Base-by-base conservation (phyloP, 2,329 filamentous ascomycete species). In the Epichloe sp. region DNA sequence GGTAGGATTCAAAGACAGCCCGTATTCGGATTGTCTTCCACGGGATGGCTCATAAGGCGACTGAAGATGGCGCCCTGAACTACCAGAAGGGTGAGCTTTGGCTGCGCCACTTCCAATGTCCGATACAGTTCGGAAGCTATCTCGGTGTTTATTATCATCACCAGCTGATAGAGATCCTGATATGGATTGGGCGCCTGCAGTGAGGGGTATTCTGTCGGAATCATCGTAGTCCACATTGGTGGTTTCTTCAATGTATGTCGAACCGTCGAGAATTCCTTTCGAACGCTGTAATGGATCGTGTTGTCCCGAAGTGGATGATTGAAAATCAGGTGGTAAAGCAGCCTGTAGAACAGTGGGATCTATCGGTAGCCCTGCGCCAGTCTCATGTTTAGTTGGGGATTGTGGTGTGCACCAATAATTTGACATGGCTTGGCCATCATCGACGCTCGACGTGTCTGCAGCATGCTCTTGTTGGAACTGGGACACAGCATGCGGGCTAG, bases 171-270 rank as follows among this genome's bases (percentile, higher is more conserved):
- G 63, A 14, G 73, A 68, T 17, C 76, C 73, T 5, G 75, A 70
- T 21, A 79, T 82, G 5, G 79, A 75, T 57, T 78, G 74, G 26
- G 74, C 74, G 42, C 71, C 65, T n/a, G 71, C 69, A 14, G 77
- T 78, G 48, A 84, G 68, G 26, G 80, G 80, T 14, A 77, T 71
- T 41, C 70, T 70, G 60, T 84, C 80, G 6, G 79, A 81, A 54
- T 82, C 76, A 55, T 72, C 72, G 54, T 75, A 62, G 41, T 68
- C 64, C 42, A 57, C 56, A 48, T 59, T 59, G 6, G 59, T 54
- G 21, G 58, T 54, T 51, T 68, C 67, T 53, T 68, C 67, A 36
- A 59, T 56, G 45, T 68, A 70, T 6, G 64, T 61, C 8, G 57
- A 54, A 10, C 26, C 19, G 36, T 63, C 58, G 38, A 65, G 66